These are phyloP conservation scores for Pseudogymnoascus sp. DNA, from an alignment of 2,329 filamentous ascomycete species.

Conservation along the genomic window DNA sequence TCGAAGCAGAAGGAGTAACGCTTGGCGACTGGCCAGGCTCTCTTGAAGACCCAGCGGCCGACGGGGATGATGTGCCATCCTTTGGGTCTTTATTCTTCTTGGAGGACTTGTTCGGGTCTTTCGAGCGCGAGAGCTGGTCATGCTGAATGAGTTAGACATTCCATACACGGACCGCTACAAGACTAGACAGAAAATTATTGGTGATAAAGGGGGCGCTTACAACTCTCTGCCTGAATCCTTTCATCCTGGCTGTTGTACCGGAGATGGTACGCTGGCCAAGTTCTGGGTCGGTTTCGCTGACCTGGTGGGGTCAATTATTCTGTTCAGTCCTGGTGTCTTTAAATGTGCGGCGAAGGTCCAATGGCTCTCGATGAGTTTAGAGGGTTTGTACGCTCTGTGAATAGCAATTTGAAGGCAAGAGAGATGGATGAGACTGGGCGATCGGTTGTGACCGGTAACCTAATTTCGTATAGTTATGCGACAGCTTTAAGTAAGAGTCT, in stretches of 20 bases:
- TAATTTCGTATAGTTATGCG: slow-evolving; percentile 6
- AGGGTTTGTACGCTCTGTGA: not conserved
- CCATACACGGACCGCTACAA: not conserved
- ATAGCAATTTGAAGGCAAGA: not conserved
- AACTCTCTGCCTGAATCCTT: slow-evolving; percentile 95
- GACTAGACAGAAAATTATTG: slow-evolving; percentile 10
- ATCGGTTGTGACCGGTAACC: slow-evolving; percentile 6
- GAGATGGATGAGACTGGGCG: not conserved
- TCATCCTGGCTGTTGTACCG: slow-evolving; percentile 56
- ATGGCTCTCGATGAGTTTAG: not conserved
- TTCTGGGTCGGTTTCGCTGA: not conserved
- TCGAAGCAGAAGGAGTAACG: slow-evolving; percentile 79
- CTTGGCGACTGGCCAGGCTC: slow-evolving; percentile 52
- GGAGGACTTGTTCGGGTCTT: slow-evolving; percentile 73
- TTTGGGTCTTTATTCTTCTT: slow-evolving; percentile 67
- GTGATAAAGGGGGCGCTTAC: slow-evolving; percentile 47
- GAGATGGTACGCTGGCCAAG: not conserved
- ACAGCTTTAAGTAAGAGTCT: slow-evolving; percentile 2
- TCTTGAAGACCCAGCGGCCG: slow-evolving; percentile 43
- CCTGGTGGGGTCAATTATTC: not conserved
- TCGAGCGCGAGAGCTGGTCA: slow-evolving; percentile 84
- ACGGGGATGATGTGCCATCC: slow-evolving; percentile 74
- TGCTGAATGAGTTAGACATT: slow-evolving; percentile 47
- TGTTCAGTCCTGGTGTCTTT: not conserved
- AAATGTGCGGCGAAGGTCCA: not conserved